phyloP scores from a whole-genome alignment of 495 filamentous ascomycete species.

The Acidiella bohemica region DNA sequence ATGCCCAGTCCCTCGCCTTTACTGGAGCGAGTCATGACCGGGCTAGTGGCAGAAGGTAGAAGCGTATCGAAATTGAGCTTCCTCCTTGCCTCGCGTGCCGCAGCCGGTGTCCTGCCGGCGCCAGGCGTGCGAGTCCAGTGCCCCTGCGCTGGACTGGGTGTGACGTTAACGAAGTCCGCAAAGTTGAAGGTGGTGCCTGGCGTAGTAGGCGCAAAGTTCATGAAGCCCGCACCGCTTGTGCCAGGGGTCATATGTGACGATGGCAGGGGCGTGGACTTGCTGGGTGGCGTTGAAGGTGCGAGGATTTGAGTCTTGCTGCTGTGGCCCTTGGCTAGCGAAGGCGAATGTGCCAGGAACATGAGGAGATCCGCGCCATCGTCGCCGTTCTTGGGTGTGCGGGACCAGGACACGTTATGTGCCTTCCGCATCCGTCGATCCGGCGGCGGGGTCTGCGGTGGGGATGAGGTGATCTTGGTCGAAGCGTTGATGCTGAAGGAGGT shows the following conservation, averaged over 20 bases:
- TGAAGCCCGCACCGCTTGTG: slow-evolving; percentile 44
- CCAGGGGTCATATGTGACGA: slow-evolving; percentile 83
- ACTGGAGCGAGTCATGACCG: slow-evolving; percentile 20
- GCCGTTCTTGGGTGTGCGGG: slow-evolving; percentile 33
- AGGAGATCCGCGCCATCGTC: slow-evolving; percentile 85
- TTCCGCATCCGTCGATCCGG: slow-evolving; percentile 34
- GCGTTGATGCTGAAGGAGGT: slow-evolving; percentile 52
- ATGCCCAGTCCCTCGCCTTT: slow-evolving; percentile 32
- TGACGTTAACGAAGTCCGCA: slow-evolving; percentile 92
- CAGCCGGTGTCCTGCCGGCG: slow-evolving; percentile 43
- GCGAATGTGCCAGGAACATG: slow-evolving; percentile 83
- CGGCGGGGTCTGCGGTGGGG: slow-evolving; percentile 68
- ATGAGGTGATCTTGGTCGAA: slow-evolving; percentile 44
- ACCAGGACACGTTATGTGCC: slow-evolving; percentile 21
- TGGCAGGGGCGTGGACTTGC: slow-evolving; percentile 59
- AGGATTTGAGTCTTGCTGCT: slow-evolving; percentile 37
- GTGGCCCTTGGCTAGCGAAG: slow-evolving; percentile 52
- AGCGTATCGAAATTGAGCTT: slow-evolving; percentile 57
- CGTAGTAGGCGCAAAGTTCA: slow-evolving; percentile 44
- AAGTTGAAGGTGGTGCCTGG: slow-evolving; percentile 73
- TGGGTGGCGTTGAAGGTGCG: slow-evolving; percentile 78
- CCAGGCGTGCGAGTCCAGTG: slow-evolving; percentile 43
- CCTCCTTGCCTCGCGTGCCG: slow-evolving; percentile 42
- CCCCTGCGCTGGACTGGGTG: slow-evolving; percentile 83
- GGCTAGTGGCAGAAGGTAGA: slow-evolving; percentile 37